Evolutionary conservation across 192 early-diverging fungal genomes (phyloP).

Genomic region (Backusella parvicylindrica): DNA sequence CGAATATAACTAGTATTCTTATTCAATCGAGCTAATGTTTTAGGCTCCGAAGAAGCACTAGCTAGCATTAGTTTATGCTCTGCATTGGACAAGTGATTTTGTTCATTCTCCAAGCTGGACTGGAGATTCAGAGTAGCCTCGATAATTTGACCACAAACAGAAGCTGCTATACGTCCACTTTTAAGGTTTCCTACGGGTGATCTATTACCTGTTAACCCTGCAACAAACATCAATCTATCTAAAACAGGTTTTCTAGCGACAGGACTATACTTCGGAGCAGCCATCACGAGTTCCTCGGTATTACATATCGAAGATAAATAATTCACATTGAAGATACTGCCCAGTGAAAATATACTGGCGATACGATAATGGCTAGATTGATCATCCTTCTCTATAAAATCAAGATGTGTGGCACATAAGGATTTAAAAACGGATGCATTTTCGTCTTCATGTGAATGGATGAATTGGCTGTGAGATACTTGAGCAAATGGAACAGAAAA

Average conservation of each 20-base stretch:
- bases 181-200: constrained; percentile 36
- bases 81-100: not conserved
- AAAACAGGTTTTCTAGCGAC: constrained; percentile 4
- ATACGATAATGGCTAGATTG: constrained; percentile 13
- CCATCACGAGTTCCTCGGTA: not conserved
- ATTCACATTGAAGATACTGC: constrained; percentile 26
- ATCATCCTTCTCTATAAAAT: constrained; percentile 10
- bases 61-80: not conserved
- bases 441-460: not conserved
- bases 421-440: constrained; percentile 6
- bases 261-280: not conserved
- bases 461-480: not conserved
- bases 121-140: constrained; percentile 21
- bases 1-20: constrained; percentile 48
- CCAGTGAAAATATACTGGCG: constrained; percentile 24
- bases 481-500: constrained; percentile 25
- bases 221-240: constrained; percentile 16
- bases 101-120: not conserved
- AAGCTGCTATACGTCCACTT: constrained; percentile 43
- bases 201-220: constrained; percentile 15
- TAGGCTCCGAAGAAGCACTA: constrained; percentile 44
- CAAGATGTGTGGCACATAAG: constrained; percentile 6
- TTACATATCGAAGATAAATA: not conserved
- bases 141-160: constrained; percentile 40
- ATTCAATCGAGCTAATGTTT: constrained; percentile 43